Evolutionary conservation across 139 green algal species (phyloP).

Genomic region (Yamagishiella unicocca): DNA sequence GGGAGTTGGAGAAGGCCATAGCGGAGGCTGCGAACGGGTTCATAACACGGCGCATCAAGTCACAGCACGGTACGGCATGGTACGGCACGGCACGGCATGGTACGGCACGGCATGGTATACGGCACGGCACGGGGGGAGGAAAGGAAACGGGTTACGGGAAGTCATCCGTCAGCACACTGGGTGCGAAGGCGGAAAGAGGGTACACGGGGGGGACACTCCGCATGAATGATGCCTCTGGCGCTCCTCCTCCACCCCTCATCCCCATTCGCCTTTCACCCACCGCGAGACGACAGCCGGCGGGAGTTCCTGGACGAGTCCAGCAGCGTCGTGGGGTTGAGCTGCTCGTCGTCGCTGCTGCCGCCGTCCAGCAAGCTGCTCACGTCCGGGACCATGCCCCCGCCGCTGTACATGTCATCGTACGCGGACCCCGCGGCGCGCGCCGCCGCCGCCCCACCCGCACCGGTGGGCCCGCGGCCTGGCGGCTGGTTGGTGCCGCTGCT

Average conservation of each 20-base stretch:
- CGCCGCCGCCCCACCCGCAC: not conserved
- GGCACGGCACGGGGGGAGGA: not conserved
- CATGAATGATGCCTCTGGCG: no score
- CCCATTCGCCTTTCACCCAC: no score
- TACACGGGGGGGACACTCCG: no score
- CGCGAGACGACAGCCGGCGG: slow-evolving; percentile 15
- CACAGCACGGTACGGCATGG: no score
- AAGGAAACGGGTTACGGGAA: no score
- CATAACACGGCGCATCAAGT: no score
- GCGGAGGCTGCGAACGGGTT: slow-evolving; percentile 12
- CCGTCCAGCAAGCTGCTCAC: not conserved
- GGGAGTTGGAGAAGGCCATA: slow-evolving; percentile 49
- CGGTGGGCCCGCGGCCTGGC: not conserved
- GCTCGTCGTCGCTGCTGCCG: slow-evolving; percentile 24
- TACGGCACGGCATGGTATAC: no score
- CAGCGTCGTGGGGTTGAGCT: not conserved
- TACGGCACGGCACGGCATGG: no score
- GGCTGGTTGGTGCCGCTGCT: not conserved
- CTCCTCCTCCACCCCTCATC: no score
- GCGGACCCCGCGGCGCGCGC: not conserved
- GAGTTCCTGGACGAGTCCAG: slow-evolving; percentile 4
- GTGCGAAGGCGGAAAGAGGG: no score
- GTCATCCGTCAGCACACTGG: no score
- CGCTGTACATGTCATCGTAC: not conserved
- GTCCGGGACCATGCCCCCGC: not conserved